A percentile compares a stretch with the other conserved stretches of the same genome.
Conservation (phyloP, 2,329 filamentous ascomycete species). For the Phialemoniopsis sp. region DNA sequence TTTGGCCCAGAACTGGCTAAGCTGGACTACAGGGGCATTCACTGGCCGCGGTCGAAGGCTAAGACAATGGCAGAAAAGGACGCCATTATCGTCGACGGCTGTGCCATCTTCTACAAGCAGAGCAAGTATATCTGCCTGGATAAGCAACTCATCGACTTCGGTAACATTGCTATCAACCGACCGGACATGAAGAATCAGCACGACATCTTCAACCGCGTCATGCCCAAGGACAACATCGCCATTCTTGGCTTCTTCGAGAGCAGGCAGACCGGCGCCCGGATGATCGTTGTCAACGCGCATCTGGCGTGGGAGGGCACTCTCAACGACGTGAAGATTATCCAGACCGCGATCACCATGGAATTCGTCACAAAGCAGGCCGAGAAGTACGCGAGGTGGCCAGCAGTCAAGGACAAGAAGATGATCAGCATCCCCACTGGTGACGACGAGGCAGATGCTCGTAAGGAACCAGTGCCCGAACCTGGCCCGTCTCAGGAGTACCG, state of each 20-base stretch:
- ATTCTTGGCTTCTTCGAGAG: conserved; percentile 92
- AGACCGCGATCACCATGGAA: conserved; percentile 94
- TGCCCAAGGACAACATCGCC: conserved; percentile 97
- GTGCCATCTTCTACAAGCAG: conserved; percentile 88
- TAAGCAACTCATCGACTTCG: conserved; percentile 91
- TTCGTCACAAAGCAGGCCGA: conserved; percentile 82
- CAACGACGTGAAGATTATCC: conserved; percentile 93
- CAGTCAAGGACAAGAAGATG: conserved; percentile 76
- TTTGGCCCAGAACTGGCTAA: conserved; percentile 84
- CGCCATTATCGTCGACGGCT: conserved; percentile 87
- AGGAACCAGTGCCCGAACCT: conserved; percentile 58
- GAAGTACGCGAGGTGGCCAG: conserved; percentile 73
- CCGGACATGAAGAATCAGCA: conserved; percentile 97
- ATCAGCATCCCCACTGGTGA: conserved; percentile 37
- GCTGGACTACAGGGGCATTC: conserved; percentile 88
- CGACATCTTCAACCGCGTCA: conserved; percentile 96
- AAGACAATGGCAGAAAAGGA: conserved; percentile 91
- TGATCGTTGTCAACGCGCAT: conserved; percentile 93
- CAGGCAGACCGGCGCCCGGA: conserved; percentile 77
- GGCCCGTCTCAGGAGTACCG: conserved; percentile 84
- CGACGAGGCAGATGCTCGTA: conserved; percentile 41
- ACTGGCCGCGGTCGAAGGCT: conserved; percentile 85
- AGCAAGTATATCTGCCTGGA: conserved; percentile 92
- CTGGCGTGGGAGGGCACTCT: conserved; percentile 90
- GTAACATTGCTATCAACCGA: conserved; percentile 85